Evolutionary conservation across 495 filamentous ascomycete genomes (phyloP), one percentile per base, ranked within the genome.

Genomic region (Penicillium pulvis): DNA sequence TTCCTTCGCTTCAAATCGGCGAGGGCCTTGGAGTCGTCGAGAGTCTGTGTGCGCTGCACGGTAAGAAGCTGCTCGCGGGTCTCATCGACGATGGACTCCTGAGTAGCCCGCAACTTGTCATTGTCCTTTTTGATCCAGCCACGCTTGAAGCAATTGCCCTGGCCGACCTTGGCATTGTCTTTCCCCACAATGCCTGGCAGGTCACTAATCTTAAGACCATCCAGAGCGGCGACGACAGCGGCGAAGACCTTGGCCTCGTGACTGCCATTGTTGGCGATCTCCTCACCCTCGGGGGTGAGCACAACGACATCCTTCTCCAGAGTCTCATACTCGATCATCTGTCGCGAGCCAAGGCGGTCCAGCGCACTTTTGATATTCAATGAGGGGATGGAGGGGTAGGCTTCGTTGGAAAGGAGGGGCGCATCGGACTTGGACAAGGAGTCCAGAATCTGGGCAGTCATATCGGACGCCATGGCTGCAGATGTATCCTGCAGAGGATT

Each of bases 211-310:
- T 88, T 88, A 62, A 95, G 78, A 35, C 95, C 88, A 56, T 89
- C 88, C 59, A 96, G 71, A 36, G 90, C 87, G 58, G 85, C 80
- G 60, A 85, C 81, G 17, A 97, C 83, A 4, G 90, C 92, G 58
- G 93, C 85, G 74, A 96, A 98, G 50, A 98, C 93, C 64, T 91
- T 92, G 55, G 89, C 93, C 73, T 98, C 94, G 75, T 97, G 93
- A 64, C 90, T 94, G 51, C 94, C 93, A 76, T 96, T 86, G 59
- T 83, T 80, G 44, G 83, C 87, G 68, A 98, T 92, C 55, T 81
- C 77, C 59, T 90, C 81, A 8, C 85, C 93, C 69, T 98, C 93
- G 8, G 82, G 71, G 30, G 93, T 94, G 60, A 98, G 75, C 20
- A 86, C 68, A n/a, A 86, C 81, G 55, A 90, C 84, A 71, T 97